Evolutionary conservation across 495 filamentous ascomycete genomes (phyloP), one percentile per base, ranked within the genome.

Genomic region (Penicillium desertorum): DNA sequence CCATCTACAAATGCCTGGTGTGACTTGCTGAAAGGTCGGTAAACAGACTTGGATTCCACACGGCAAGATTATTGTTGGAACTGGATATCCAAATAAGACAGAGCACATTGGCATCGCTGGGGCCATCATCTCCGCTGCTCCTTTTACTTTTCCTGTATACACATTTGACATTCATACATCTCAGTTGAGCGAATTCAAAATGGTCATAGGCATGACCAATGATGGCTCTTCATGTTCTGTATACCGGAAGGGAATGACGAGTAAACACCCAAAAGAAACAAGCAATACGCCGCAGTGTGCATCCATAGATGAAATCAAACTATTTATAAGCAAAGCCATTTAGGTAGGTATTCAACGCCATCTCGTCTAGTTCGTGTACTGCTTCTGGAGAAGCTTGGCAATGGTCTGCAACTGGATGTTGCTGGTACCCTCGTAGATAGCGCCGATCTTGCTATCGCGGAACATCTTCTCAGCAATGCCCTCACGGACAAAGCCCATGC

Each of bases 401-500:
- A 98, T 98, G 14, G 94, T 98, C 73, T 90, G 88, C 69, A 98
- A 73, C 73, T 95, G 92, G 51, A 85, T 87, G 62, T 85, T 85
- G 68, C 88, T 90, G 53, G 92, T 96, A 42, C 94, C 94, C 80
- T 99, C 94, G 76, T 99, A 98, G 61, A 99, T 98, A 45, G 90
- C 91, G 2, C 94, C 94, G 68, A 99, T 99, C 86, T 97, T 99
- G 78, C 89, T 93, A 71, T 99, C 94, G 22, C 94, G 82, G 81
- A 87, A 99, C 78, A 88, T 95, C 84, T 99, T 99, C 86, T 99
- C 94, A 4, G 95, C 94, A 59, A 96, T 85, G 3, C 94, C 94
- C 71, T 99, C 94, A 41, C 94, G 80, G 37, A 98, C 94, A 64
- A 99, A 99, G 8, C 85, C 86, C 94, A 96, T 97, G 50, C 94